phyloP scores from a whole-genome alignment of 805 yeast genomes.

The Starmerella kuoi region DNA sequence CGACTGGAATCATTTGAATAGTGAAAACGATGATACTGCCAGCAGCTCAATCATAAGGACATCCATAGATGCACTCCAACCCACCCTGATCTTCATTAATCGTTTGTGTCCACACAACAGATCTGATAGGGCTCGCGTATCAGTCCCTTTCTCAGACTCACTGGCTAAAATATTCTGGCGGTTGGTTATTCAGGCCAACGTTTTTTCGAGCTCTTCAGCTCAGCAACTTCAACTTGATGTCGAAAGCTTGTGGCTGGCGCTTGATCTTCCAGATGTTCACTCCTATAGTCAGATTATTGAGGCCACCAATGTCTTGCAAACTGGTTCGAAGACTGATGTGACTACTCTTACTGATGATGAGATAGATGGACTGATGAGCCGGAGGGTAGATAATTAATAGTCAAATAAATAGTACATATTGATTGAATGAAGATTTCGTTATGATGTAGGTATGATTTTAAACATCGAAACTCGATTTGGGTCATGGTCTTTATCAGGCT shows the following conservation, averaged over 20 bases:
- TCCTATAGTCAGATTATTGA: conserved; percentile 1
- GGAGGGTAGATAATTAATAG: background rate
- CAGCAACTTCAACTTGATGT: conserved; percentile 29
- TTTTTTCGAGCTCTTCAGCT: conserved; percentile 31
- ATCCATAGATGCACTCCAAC: conserved; percentile 2
- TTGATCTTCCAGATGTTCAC: conserved; percentile 3
- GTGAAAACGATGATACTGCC: conserved; percentile 23
- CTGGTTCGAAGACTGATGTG: background rate
- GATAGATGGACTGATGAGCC: background rate
- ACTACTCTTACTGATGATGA: background rate
- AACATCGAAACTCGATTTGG: conserved; percentile 17
- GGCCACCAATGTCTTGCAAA: conserved; percentile 6
- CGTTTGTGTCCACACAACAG: conserved; percentile 25
- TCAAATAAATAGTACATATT: background rate
- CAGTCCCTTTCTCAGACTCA: conserved; percentile 23
- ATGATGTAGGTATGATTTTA: conserved; percentile 12
- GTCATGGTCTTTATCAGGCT: conserved; percentile 9
- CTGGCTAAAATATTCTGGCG: conserved; percentile 32
- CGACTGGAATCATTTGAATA: conserved; percentile 10
- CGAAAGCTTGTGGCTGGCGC: conserved; percentile 25
- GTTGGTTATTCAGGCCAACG: conserved; percentile 31
- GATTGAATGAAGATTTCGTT: no score
- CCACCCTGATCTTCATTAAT: conserved; percentile 24
- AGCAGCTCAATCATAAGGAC: conserved; percentile 4
- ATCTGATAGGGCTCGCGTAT: conserved; percentile 26